Evolutionary conservation across 352 stramenopile species (phyloP), one percentile per base, ranked within the genome.

Genomic region (Phytopythium ostracodes): DNA sequence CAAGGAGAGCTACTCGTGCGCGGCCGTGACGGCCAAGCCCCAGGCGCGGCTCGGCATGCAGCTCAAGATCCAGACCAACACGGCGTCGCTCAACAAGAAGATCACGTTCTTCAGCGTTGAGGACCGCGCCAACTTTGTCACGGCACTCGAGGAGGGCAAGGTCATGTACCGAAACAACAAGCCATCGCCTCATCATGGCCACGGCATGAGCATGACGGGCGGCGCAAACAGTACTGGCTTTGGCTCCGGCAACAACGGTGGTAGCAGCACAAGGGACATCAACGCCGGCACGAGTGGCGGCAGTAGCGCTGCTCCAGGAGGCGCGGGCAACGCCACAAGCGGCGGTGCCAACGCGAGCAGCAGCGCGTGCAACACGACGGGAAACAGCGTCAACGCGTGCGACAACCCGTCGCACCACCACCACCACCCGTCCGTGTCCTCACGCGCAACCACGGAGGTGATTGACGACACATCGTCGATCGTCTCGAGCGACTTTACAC

Each of bases 61-160:
- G 63, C 77, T 95, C 60, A 92, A 91, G 69, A 95, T 95, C 62
- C 84, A 93, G 68, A 92, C 81, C 6, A 72, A 72, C 35, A 82
- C 79, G 35, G 78, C 79, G n/a, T 78, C 80, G 36, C 65, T 93
- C 36, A 96, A 74, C 67, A 90, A 91, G 64, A 94, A 93, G 60
- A 90, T 96, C 63, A 91, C 78, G 12, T 94, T 96, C 44, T 81
- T 89, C 59, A 91, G 81, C 66, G 87, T 71, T 0, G 87, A 96
- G 59, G 84, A 94, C 65, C 87, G 87, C 27, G 67, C 77, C 33
- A 91, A 89, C 54, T 96, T 96, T 49, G 72, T 93, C 40, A 78
- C 92, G 54, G 81, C 81, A 53, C 72, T 94, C 15, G 84, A 94
- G 61, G 73, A 92, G 47, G 87, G 83, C 68, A 92, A 92, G 49